Evolutionary conservation across 1,284 basidiomycete species (phyloP), one percentile per base, ranked within the genome.

Genomic region (Apiotrichum mycotoxinovorans): DNA sequence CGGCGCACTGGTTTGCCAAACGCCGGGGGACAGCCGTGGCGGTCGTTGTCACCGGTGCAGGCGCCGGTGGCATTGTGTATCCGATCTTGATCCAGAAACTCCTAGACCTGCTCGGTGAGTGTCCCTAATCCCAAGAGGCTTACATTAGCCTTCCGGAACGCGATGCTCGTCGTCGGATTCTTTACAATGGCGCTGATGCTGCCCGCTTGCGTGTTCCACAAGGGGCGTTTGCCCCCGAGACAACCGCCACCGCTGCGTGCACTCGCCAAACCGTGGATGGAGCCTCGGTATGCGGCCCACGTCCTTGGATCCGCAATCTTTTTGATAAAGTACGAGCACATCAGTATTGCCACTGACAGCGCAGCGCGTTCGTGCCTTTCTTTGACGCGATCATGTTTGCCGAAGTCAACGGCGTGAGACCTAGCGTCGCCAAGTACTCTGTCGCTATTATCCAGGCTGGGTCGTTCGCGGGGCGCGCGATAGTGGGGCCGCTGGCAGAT

Each of bases 1-100:
- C 68, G 2, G 71, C 69, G 1, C 75, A 77, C 49, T 77, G 73
- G 73, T 77, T 77, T 56, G 54, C 70, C 40, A 56, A 64, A 17
- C 65, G 64, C 23, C 60, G 73, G 23, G 64, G 69, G 2, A 75
- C 72, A 0, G 75, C 75, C 5, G 67, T 73, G 2, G 73, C 71
- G 0, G 64, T 77, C 34, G 70, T 72, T 15, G 63, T 72, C 2
- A 66, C 64, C 33, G 75, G 75, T 7, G 67, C 65, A 22, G 75
- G 75, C 8, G 50, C 71, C 5, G 71, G 70, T 8, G 75, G 75
- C 67, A 52, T 66, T 20, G 38, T 66, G 25, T 62, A 66, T 43
- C 66, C 66, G 4, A 61, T 68, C 41, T 44, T 64, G 52, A 61
- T 68, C 34, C 52, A 57, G 44, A 54, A 62, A 25, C 56, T 68